Evolutionary conservation across 805 yeast genomes (phyloP), one percentile per base, ranked within the genome.

Genomic region (Pichia thaimueangensis): DNA sequence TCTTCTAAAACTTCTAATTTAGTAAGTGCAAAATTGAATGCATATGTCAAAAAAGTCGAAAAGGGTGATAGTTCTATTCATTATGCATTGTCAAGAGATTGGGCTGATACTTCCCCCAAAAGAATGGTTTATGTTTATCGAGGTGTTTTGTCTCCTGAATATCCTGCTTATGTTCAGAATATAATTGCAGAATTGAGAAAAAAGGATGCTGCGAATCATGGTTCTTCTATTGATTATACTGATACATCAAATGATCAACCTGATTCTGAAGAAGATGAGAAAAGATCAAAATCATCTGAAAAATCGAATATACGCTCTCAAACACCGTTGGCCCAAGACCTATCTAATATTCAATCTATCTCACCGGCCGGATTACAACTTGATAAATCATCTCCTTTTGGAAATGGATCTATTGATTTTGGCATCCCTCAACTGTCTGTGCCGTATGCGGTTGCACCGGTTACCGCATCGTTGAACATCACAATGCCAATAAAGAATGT

Each of bases 91-190:
- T 80, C 87, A 1, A 75, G 95, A 64, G 93, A 85, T 60, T 85
- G 95, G 95, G 91, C 94, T 3, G 91, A 84, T 60, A 87, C 91
- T 15, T 79, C 87, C 2, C 95, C 95, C 39, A 81, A 85, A 56
- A 72, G 95, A 67, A 85, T 85, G 95, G 88, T 85, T 22, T 85
- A 85, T 55, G 88, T 83, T 38, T 85, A 85, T 60, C 76, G 93
- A 55, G 95, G 94, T 30, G 64, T 82, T 23, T 67, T 85, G 47
- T 75, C 91, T 24, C 71, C 77, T n/a, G 89, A 84, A 57, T 85
- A 81, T 62, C 81, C 80, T 52, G 63, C 78, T 30, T 86, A 80
- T 56, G 91, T 85, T 7, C 74, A 78, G 39, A 74, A 73, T 48
- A 78, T 81, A 36, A 73, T 78, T 67, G 82, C 77, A 45, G 58